phyloP scores from a whole-genome alignment of 1,284 basidiomycete species.

The Leccinum colubrinum region DNA sequence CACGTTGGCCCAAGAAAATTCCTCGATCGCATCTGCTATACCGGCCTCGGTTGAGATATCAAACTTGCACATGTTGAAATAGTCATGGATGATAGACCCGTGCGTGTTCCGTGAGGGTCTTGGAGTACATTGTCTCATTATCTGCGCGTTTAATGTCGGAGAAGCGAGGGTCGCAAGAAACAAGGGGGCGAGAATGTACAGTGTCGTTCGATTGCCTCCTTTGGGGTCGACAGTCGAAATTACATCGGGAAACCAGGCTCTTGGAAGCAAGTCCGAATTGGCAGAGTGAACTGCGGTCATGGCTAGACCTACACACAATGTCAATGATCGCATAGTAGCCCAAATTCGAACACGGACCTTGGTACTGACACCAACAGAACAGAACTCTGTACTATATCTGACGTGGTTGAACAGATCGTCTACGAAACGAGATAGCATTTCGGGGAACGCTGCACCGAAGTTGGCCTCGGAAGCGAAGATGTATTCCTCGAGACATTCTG shows the following conservation, averaged over 20 bases:
- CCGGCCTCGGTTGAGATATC: constrained; percentile 31
- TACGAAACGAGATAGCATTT: constrained; percentile 36
- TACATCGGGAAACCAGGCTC: constrained; percentile 21
- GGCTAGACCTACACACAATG: constrained; percentile 39
- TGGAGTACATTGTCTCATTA: constrained; percentile 23
- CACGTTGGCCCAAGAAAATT: constrained; percentile 41
- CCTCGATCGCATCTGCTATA: constrained; percentile 34
- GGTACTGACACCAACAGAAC: constrained; percentile 30
- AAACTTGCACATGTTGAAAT: constrained; percentile 51
- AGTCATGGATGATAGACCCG: constrained; percentile 40
- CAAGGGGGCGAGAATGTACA: constrained; percentile 44
- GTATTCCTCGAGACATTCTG: background rate
- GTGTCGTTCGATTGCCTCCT: constrained; percentile 33
- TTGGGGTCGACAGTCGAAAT: constrained; percentile 14
- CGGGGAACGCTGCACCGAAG: constrained; percentile 15
- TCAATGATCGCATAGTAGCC: background rate
- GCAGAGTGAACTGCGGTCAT: constrained; percentile 40
- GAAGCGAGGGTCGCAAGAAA: constrained; percentile 43
- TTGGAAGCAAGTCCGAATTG: constrained; percentile 14
- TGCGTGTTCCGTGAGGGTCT: constrained; percentile 31
- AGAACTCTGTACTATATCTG: constrained; percentile 37
- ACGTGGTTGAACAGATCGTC: constrained; percentile 36
- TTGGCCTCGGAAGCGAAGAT: constrained; percentile 24
- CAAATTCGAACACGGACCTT: constrained; percentile 26
- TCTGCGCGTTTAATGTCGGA: constrained; percentile 19